Conservation (phyloP, 805 yeast species). For the Yamadazyma paraphyllophila region DNA sequence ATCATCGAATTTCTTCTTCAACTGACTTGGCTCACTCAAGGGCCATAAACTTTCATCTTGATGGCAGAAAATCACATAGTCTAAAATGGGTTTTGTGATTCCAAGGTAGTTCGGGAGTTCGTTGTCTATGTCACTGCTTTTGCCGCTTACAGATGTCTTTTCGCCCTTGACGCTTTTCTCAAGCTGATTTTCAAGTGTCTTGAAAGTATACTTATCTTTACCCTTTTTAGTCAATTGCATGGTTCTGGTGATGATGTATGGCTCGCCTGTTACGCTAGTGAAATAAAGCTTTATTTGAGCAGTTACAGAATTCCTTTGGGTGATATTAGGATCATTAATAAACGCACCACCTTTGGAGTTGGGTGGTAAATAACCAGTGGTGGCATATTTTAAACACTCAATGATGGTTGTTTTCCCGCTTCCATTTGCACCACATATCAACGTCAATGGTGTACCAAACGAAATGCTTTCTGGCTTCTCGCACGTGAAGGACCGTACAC, state of each 20-base stretch:
- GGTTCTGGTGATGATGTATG: constrained; percentile 84
- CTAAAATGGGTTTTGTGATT: constrained; percentile 81
- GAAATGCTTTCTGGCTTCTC: constrained; percentile 80
- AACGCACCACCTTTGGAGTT: constrained; percentile 95
- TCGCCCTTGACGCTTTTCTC: constrained; percentile 64
- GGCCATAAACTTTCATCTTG: constrained; percentile 99
- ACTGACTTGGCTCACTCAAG: constrained; percentile 78
- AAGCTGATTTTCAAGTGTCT: constrained; percentile 88
- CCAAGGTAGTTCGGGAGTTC: constrained; percentile 84
- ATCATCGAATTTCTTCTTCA: constrained; percentile 93
- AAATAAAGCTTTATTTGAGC: constrained; percentile 93
- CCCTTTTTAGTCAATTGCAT: constrained; percentile 67
- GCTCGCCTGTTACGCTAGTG: constrained; percentile 64
- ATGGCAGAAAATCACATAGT: constrained; percentile 93
- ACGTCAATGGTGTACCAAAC: constrained; percentile 85
- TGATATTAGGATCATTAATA: constrained; percentile 84
- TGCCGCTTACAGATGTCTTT: constrained; percentile 71
- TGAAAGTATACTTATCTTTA: constrained; percentile 53
- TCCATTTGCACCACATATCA: constrained; percentile 95
- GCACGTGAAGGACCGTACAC: constrained; percentile 90
- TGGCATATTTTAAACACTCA: constrained; percentile 89
- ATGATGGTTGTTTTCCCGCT: constrained; percentile 96
- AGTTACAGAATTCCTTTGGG: constrained; percentile 70
- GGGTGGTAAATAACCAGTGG: constrained; percentile 96
- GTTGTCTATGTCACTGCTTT: constrained; percentile 78